Evolutionary conservation across 805 yeast genomes (phyloP).

Genomic region (Debaryomyces tyrocola): DNA sequence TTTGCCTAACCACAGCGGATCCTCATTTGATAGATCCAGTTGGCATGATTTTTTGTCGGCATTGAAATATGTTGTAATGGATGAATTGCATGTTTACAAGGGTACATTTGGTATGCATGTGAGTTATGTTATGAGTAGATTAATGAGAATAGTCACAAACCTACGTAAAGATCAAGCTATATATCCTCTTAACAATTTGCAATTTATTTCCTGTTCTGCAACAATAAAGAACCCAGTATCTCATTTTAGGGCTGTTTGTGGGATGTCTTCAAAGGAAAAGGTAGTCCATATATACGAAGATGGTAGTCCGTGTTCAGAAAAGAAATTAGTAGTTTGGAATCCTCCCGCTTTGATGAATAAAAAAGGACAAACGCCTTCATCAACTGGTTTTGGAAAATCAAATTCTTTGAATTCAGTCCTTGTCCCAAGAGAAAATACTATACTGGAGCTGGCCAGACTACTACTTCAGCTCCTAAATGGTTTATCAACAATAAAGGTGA

Average conservation of each 20-base stretch:
- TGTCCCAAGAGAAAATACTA: conserved; percentile 60
- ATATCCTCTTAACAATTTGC: conserved; percentile 47
- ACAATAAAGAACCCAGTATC: conserved; percentile 73
- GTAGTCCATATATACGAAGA: conserved; percentile 66
- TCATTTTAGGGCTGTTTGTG: conserved; percentile 76
- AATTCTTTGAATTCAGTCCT: conserved; percentile 11
- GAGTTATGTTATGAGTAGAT: conserved; percentile 76
- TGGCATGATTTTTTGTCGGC: conserved; percentile 72
- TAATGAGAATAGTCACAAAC: conserved; percentile 61
- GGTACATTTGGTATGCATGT: conserved; percentile 95
- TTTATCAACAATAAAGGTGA: conserved; percentile 63
- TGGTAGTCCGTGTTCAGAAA: conserved; percentile 86
- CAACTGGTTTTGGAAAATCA: conserved; percentile 2
- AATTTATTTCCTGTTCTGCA: conserved; percentile 90
- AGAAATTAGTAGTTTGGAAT: conserved; percentile 78
- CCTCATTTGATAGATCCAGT: neutral
- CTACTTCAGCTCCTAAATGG: conserved; percentile 62
- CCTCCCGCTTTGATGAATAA: conserved; percentile 68
- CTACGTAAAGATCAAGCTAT: conserved; percentile 13
- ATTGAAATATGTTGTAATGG: conserved; percentile 74
- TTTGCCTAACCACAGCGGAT: conserved; percentile 60
- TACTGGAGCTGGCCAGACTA: conserved; percentile 73
- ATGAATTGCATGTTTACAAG: conserved; percentile 82
- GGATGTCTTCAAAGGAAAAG: conserved; percentile 46
- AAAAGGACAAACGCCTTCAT: conserved; percentile 42